Evolutionary conservation across 768 basidiomycete genomes (phyloP), one percentile per base, ranked within the genome.

Genomic region (Pleurotus platypus): DNA sequence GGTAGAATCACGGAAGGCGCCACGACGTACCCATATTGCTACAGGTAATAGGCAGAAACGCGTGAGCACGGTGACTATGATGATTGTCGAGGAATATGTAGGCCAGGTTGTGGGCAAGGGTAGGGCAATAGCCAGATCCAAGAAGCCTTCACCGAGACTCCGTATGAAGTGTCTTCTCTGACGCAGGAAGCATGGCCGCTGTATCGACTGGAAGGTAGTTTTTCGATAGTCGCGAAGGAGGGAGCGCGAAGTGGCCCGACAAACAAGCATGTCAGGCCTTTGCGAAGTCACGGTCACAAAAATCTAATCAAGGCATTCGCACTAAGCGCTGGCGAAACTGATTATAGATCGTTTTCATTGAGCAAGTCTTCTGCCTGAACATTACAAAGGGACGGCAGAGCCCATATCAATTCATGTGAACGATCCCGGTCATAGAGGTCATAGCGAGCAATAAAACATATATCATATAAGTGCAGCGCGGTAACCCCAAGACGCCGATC

Each of bases 61-160:
- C 40, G 82, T 76, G 12, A 79, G 65, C 39, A 89, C 66, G 2
- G 90, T 86, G 56, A 84, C 76, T 2, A 91, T 65, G 51, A 92
- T 85, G 58, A 93, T 90, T 2, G 89, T 85, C 1, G 84, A 79
- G 5, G 91, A 81, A 70, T 92, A 92, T 0, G 84, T 70, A 0
- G 91, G 90, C 60, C 84, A 75, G 8, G 78, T 79, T 0, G 84
- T 75, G 20, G 91, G 89, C 61, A 83, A 74, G 1, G 90, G 90
- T n/a, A 92, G 72, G 3, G 87, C 89, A 38, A 83, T 66, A 20
- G 90, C 86, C 49, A 92, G 72, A 75, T 92, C 90, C 12, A 92
- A 75, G 64, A 92, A 91, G 8, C 82, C 85, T 64, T 90, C 77
- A 37, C 79, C 77, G 55, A 86, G 67, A 43, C 64, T 66, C 56